Evolutionary conservation across 2,329 filamentous ascomycete species (phyloP).

Genomic region (Colletotrichum agaves): DNA sequence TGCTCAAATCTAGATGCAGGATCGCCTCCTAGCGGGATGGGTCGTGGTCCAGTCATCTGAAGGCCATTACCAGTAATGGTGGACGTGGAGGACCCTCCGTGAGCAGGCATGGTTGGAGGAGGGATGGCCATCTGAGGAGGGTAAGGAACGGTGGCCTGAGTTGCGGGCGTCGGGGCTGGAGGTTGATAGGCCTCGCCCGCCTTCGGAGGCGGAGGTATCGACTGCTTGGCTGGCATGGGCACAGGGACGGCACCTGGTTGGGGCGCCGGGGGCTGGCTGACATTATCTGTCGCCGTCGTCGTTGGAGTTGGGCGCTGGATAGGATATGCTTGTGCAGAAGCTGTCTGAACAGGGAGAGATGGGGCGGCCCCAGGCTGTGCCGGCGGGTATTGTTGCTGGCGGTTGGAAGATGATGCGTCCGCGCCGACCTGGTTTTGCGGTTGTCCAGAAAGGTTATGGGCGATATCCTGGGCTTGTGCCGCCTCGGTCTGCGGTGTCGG

Average conservation of each 20-base stretch:
- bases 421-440: constrained; percentile 40
- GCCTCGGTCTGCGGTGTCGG: constrained; percentile 57
- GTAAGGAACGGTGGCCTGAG: constrained; percentile 47
- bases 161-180: constrained; percentile 47
- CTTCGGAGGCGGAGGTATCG: constrained; percentile 63
- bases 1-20: constrained; percentile 51
- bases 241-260: constrained; percentile 67
- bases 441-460: constrained; percentile 11
- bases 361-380: constrained; percentile 61
- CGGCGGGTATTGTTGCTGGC: constrained; percentile 48
- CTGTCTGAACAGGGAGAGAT: constrained; percentile 56
- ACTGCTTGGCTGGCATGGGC: constrained; percentile 46
- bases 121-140: constrained; percentile 64
- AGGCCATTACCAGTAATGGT: constrained; percentile 45
- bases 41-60: constrained; percentile 42
- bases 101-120: constrained; percentile 54
- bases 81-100: constrained; percentile 59
- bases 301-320: constrained; percentile 57
- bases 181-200: constrained; percentile 56
- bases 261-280: constrained; percentile 60
- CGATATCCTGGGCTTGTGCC: constrained; percentile 6
- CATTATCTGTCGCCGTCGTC: constrained; percentile 44
- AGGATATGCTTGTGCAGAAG: constrained; percentile 47
- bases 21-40: constrained; percentile 43
- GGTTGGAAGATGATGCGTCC: constrained; percentile 39